phyloP scores from a whole-genome alignment of 306 rosid genomes.

The Prunus padus region DNA sequence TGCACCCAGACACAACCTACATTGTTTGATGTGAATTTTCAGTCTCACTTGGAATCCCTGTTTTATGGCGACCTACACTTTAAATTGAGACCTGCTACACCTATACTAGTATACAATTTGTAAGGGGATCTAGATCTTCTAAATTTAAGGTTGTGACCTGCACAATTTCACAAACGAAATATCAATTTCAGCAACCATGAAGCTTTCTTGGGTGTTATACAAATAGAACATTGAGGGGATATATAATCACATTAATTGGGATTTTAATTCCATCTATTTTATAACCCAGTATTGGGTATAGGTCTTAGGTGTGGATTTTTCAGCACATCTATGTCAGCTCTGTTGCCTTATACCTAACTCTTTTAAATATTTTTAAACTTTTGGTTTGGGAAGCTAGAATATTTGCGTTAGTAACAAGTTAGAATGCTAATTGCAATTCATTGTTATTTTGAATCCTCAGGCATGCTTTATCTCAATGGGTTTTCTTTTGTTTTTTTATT shows the following conservation, averaged over 20 bases:
- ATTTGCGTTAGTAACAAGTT: not conserved
- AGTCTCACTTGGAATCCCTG: not conserved
- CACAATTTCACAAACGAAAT: not conserved
- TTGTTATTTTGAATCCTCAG: constrained; percentile 4
- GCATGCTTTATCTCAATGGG: constrained; percentile 17
- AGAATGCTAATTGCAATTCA: not conserved
- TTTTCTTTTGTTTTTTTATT: constrained; percentile 12
- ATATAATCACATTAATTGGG: not conserved
- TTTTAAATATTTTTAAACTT: not conserved
- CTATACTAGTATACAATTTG: not conserved
- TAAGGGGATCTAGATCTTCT: not conserved
- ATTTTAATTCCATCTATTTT: not conserved
- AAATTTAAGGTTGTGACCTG: not conserved
- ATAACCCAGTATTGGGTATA: not conserved
- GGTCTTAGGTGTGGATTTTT: not conserved
- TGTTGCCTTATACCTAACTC: not conserved
- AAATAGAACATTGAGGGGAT: not conserved
- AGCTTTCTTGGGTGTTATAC: not conserved
- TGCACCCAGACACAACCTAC: constrained; percentile 1
- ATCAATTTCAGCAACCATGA: not conserved
- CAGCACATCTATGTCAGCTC: not conserved
- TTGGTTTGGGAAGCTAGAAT: not conserved
- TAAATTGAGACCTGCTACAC: not conserved
- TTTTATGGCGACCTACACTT: not conserved
- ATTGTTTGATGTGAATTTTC: not conserved